A percentile compares a stretch with the other conserved stretches of the same genome.
phyloP scores from a whole-genome alignment of 345 rosid genomes.

The Citrus glauca region DNA sequence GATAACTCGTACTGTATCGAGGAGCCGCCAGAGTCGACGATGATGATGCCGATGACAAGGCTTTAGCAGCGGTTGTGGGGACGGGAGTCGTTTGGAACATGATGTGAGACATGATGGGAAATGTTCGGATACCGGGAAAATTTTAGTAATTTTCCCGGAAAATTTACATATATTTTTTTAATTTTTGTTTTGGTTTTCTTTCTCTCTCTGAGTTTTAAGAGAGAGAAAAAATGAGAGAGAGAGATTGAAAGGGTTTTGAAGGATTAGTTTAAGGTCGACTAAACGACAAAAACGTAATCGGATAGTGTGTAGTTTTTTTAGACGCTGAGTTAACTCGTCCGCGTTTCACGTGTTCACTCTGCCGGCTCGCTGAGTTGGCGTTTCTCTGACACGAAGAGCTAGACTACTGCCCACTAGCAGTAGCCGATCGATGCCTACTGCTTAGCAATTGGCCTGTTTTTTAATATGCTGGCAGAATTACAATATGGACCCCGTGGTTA shows the following conservation, averaged over 20 bases:
- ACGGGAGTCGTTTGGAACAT: conserved; percentile 35
- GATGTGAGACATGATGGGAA: conserved; percentile 33
- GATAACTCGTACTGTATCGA: conserved; percentile 21
- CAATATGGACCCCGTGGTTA: no score
- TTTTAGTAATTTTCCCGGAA: background rate
- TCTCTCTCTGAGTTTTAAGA: background rate
- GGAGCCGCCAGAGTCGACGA: conserved; percentile 32
- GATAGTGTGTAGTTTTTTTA: background rate
- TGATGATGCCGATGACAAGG: conserved; percentile 20
- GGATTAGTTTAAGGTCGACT: conserved; percentile 21
- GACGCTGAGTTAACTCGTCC: background rate
- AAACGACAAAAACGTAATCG: conserved; percentile 6
- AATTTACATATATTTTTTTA: background rate
- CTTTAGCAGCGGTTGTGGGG: conserved; percentile 26
- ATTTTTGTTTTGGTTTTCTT: background rate
- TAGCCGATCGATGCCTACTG: no score
- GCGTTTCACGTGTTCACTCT: background rate
- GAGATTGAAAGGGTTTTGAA: conserved; percentile 18
- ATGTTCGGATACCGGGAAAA: conserved; percentile 15
- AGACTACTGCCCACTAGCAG: background rate
- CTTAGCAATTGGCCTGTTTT: no score
- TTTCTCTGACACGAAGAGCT: background rate
- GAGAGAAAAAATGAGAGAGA: conserved; percentile 10
- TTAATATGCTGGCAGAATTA: no score
- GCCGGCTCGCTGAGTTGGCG: background rate